Conservation (phyloP, 306 rosid genomes). For the Cucurbita ficifolia region DNA sequence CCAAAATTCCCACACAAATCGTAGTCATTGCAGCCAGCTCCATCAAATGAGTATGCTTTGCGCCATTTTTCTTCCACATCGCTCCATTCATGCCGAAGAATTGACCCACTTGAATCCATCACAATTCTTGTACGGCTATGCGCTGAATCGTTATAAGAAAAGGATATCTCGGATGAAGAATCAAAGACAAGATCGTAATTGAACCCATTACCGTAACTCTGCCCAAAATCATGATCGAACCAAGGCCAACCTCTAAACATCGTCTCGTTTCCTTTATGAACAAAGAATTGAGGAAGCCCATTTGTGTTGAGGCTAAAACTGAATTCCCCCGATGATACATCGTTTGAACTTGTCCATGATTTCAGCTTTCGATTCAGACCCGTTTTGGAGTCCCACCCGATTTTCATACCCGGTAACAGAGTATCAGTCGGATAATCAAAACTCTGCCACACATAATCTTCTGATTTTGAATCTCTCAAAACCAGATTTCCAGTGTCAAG, state of each 20-base stretch:
- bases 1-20: conserved; percentile 33
- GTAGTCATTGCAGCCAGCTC: conserved; percentile 29
- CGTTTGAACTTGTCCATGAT: conserved; percentile 20
- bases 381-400: conserved; percentile 34
- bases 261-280: conserved; percentile 13
- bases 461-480: conserved; percentile 9
- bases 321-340: conserved; percentile 29
- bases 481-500: conserved; percentile 35
- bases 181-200: conserved; percentile 13
- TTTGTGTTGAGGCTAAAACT: conserved; percentile 22
- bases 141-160: conserved; percentile 18
- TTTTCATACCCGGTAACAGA: conserved; percentile 31
- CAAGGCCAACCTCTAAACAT: conserved; percentile 38
- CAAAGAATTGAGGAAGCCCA: conserved; percentile 32
- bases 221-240: conserved; percentile 15
- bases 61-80: conserved; percentile 15
- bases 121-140: conserved; percentile 19
- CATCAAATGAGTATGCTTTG: conserved; percentile 11
- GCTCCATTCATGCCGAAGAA: conserved; percentile 27
- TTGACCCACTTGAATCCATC: conserved; percentile 15
- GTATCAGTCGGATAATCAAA: conserved; percentile 39
- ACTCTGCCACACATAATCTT: conserved; percentile 31
- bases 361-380: conserved; percentile 24
- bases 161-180: conserved; percentile 17
- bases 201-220: conserved; percentile 17